Evolutionary conservation across 169 alveolate genomes (phyloP), one percentile per base, ranked within the genome.

Genomic region (Prorocentrum cordatum): DNA sequence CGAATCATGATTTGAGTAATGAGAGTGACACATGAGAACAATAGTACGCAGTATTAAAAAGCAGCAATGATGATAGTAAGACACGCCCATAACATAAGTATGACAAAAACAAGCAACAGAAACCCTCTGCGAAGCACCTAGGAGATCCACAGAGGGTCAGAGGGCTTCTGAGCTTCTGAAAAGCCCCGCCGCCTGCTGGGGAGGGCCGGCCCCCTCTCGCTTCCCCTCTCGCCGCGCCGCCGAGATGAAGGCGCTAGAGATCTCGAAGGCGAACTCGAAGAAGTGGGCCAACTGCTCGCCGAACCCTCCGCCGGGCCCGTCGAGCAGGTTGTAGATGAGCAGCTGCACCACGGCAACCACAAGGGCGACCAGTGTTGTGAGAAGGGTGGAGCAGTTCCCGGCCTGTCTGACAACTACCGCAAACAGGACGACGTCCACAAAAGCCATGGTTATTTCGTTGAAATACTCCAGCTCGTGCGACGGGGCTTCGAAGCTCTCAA

Each of bases 211-310:
- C n/a, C n/a, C n/a, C n/a, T n/a, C n/a, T n/a, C n/a, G n/a, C n/a
- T n/a, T n/a, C n/a, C n/a, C n/a, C n/a, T n/a, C n/a, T n/a, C n/a
- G n/a, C n/a, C n/a, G n/a, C n/a, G n/a, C n/a, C n/a, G n/a, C n/a
- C n/a, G 68, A 59, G 20, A 59, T 59, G 14, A 59, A 18, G 35
- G 68, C 68, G 27, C 68, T 59, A 14, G 27, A 35, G 9, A 35
- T 10, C 68, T 59, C 68, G 68, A 59, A 59, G 68, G 68, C 68
- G 35, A 59, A 59, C 68, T 59, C 68, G 35, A 59, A 59, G 38
- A 26, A 59, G 68, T 59, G 68, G 18, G 68, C 68, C 3, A 59
- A 26, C 35, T 12, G 68, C 33, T 59, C 68, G 10, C 68, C 68
- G 18, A 35, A 35, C 27, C 68, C 68, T 59, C 38, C 68, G 35